Evolutionary conservation across 2,329 filamentous ascomycete species (phyloP), one percentile per base, ranked within the genome.

Genomic region (Colletotrichum phormii): DNA sequence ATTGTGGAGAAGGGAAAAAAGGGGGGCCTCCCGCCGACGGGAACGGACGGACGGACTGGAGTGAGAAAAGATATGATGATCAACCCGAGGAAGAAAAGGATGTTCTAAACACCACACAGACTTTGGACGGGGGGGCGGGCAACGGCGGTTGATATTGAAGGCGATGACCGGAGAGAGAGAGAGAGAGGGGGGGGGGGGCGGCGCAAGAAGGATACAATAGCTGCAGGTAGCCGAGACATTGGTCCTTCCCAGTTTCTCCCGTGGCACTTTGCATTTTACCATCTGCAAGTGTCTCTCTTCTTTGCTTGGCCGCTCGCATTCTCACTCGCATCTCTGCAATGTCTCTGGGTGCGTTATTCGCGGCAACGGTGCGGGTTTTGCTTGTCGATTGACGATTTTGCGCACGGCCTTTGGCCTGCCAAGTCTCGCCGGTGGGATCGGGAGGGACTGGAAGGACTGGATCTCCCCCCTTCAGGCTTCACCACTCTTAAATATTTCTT

Each of bases 161-260:
- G 3, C 22, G 26, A 18, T 42, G 26, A 24, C 9, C 22, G 29
- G 60, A 33, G 53, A 53, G 33, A 54, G 24, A 26, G 24, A 26
- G 24, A 26, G 24, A 26, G 24, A 3, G 24, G 24, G 24, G 59
- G 51, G 42, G 12, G 18, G 13, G 37, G 12, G 31, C 8, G 15
- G 18, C 11, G 29, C 18, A 18, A 42, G 37, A 18, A 63, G 60
- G 26, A n/a, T 35, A 35, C 59, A 55, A 64, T 70, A 49, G 54
- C 55, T 73, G 71, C 66, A 60, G 61, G 71, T 73, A 73, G 71
- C 71, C 67, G 71, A 71, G 71, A 73, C 66, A 73, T 51, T 33
- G 46, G 22, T 13, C 11, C 61, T 57, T 71, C 58, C 61, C 59
- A 55, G 33, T 53, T 33, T 61, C 18, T 33, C 49, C 24, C 63